phyloP scores from a whole-genome alignment of 1,284 basidiomycete genomes.

The Porphyrellus sp. region DNA sequence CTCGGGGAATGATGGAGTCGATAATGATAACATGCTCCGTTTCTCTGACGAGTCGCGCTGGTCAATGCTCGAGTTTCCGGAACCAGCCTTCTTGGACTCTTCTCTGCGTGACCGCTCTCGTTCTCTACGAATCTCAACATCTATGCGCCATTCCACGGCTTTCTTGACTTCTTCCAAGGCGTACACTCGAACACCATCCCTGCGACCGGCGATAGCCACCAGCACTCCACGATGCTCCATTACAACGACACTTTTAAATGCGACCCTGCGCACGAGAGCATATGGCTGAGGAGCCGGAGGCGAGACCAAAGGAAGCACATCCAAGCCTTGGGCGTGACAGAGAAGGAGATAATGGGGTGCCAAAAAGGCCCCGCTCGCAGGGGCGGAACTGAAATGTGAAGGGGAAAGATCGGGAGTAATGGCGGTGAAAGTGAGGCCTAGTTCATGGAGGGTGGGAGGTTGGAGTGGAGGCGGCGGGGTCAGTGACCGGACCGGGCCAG shows the following conservation, averaged over 20 bases:
- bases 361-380: conserved; percentile 71
- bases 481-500: conserved; percentile 46
- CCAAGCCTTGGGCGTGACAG: conserved; percentile 77
- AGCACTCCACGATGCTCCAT: conserved; percentile 85
- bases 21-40: conserved; percentile 43
- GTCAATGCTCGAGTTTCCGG: conserved; percentile 33
- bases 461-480: conserved; percentile 71
- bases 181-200: conserved; percentile 81
- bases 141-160: conserved; percentile 80
- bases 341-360: conserved; percentile 76
- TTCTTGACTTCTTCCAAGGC: conserved; percentile 79
- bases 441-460: conserved; percentile 66
- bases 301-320: conserved; percentile 69
- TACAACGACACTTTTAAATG: conserved; percentile 79
- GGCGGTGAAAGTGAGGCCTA: conserved; percentile 66
- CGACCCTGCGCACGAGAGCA: conserved; percentile 71
- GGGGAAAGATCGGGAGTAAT: conserved; percentile 66
- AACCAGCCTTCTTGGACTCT: conserved; percentile 50
- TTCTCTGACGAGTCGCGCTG: conserved; percentile 45
- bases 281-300: conserved; percentile 74
- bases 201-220: conserved; percentile 76
- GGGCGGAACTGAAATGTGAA: conserved; percentile 72
- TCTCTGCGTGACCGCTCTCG: conserved; percentile 64
- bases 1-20: conserved; percentile 44
- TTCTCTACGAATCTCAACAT: conserved; percentile 72